phyloP scores from a whole-genome alignment of 1,284 basidiomycete species.

The Pholiota adiposa region DNA sequence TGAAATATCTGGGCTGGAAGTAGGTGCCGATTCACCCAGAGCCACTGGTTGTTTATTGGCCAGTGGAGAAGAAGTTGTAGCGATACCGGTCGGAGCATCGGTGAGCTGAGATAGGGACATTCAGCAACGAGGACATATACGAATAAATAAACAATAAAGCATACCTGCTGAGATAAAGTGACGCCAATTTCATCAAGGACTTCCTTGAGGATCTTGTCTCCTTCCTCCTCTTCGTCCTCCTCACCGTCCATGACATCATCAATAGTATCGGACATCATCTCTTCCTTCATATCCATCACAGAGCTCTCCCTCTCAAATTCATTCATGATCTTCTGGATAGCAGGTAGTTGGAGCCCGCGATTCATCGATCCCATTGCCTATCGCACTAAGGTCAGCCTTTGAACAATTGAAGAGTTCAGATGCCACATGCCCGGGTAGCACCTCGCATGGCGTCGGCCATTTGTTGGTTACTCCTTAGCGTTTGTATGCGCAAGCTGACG shows the following conservation, averaged over 20 bases:
- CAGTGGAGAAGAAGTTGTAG: conserved; percentile 62
- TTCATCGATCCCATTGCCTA: conserved; percentile 99
- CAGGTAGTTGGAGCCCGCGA: conserved; percentile 90
- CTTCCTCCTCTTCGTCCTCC: conserved; percentile 95
- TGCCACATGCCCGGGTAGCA: conserved; percentile 82
- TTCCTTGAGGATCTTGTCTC: conserved; percentile 95
- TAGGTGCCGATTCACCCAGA: conserved; percentile 64
- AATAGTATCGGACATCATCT: conserved; percentile 99
- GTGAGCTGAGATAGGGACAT: conserved; percentile 61
- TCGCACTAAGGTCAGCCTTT: conserved; percentile 11
- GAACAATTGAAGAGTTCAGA: conserved; percentile 1
- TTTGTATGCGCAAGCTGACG: conserved; percentile 95
- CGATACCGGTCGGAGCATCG: conserved; percentile 80
- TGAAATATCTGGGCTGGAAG: conserved; percentile 33
- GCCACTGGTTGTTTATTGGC: conserved; percentile 80
- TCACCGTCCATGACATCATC: conserved; percentile 99
- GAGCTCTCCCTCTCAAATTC: conserved; percentile 98
- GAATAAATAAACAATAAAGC: conserved; percentile 24
- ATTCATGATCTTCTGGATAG: conserved; percentile 95
- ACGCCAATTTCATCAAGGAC: conserved; percentile 99
- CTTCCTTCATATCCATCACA: conserved; percentile 99
- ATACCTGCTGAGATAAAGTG: conserved; percentile 87
- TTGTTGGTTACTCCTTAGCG: conserved; percentile 94
- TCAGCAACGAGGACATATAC: conserved; percentile 9
- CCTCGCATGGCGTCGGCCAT: conserved; percentile 99